Evolutionary conservation across 768 basidiomycete genomes (phyloP).

Genomic region (Suillus americanus): DNA sequence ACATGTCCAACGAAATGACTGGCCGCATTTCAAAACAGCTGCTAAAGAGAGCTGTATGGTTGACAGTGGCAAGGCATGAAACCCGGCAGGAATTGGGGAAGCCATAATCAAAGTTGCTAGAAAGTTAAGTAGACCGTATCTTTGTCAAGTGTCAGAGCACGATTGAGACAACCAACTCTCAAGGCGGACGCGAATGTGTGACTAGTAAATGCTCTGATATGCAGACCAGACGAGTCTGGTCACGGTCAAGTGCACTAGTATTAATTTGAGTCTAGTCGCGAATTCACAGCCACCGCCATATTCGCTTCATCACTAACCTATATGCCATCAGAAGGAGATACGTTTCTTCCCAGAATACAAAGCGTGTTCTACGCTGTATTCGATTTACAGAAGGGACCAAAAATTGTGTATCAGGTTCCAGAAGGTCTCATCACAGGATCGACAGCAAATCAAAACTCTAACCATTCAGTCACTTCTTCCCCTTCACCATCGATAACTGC

Average conservation of each 20-base stretch:
- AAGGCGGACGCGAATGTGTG: neutral
- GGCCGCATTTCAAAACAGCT: constrained; percentile 78
- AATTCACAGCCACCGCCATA: constrained; percentile 3
- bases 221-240: neutral
- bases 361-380: constrained; percentile 96
- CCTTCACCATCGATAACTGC: constrained; percentile 33
- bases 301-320: neutral
- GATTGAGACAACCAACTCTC: neutral
- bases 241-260: neutral
- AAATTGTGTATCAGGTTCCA: constrained; percentile 91
- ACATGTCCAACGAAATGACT: constrained; percentile 81
- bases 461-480: constrained; percentile 31
- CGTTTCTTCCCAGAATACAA: constrained; percentile 75
- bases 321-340: constrained; percentile 54
- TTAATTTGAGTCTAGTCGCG: neutral
- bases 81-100: constrained; percentile 35
- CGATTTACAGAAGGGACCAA: constrained; percentile 81
- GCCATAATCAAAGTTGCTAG: constrained; percentile 3
- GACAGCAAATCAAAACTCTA: constrained; percentile 31
- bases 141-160: neutral
- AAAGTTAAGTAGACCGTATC: neutral
- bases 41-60: constrained; percentile 73
- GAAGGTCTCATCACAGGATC: constrained; percentile 76
- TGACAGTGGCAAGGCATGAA: constrained; percentile 59
- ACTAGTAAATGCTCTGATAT: neutral